phyloP scores from a whole-genome alignment of 345 rosid species.

The Pugionium cornutum region DNA sequence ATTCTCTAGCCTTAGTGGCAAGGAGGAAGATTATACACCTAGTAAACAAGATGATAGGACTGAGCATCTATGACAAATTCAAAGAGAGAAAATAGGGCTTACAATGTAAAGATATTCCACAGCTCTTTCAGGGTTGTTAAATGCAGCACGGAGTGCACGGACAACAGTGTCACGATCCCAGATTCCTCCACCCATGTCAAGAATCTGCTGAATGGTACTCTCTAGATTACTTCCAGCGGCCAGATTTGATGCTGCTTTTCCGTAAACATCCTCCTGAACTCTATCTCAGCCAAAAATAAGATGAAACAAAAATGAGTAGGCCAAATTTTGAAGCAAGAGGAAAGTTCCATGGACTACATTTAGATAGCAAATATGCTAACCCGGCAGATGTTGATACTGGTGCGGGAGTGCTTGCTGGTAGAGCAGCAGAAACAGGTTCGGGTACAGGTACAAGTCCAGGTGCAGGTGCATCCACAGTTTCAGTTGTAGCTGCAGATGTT shows the following conservation, averaged over 20 bases:
- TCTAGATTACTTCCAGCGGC: conserved; percentile 85
- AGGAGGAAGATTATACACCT: background rate
- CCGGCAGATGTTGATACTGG: conserved; percentile 43
- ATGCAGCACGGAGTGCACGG: conserved; percentile 93
- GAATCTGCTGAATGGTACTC: conserved; percentile 80
- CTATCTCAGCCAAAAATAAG: conserved; percentile 44
- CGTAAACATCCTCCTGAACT: conserved; percentile 58
- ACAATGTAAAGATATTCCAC: conserved; percentile 94
- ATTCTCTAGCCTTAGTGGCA: conserved; percentile 9
- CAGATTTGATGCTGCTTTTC: conserved; percentile 84
- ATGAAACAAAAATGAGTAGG: conserved; percentile 7
- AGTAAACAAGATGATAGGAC: background rate
- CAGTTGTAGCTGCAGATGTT: conserved; percentile 3
- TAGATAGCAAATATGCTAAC: conserved; percentile 39
- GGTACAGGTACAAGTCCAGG: conserved; percentile 11
- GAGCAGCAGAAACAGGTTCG: conserved; percentile 32
- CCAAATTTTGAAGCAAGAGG: background rate
- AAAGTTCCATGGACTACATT: conserved; percentile 24
- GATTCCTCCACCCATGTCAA: conserved; percentile 94
- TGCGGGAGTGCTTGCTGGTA: conserved; percentile 41
- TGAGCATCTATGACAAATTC: background rate
- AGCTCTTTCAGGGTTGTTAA: conserved; percentile 94
- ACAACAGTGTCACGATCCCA: conserved; percentile 90
- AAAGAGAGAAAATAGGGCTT: conserved; percentile 31
- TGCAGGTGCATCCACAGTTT: conserved; percentile 16